These are phyloP conservation scores for Neostapfia colusana DNA, from an alignment of 176 grass and related monocot genomes.

Conservation along the genomic window DNA sequence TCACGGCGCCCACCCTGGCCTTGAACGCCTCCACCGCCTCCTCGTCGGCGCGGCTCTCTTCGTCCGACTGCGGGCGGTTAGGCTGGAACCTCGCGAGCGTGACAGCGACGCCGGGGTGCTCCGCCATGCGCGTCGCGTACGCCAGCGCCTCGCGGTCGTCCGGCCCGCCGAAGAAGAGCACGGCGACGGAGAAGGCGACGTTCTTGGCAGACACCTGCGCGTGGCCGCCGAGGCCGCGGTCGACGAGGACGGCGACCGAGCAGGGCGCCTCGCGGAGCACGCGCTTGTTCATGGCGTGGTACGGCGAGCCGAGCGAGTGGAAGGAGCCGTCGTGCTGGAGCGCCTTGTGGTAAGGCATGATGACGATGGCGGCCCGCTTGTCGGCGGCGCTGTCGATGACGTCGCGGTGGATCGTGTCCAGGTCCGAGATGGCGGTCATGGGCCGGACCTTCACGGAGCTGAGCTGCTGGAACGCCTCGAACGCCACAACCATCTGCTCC, in stretches of 20 bases:
- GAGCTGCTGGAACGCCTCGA: conserved; percentile 78
- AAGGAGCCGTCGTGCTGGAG: conserved; percentile 63
- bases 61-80: background rate
- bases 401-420: conserved; percentile 71
- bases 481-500: conserved; percentile 67
- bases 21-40: conserved; percentile 39
- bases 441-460: conserved; percentile 57
- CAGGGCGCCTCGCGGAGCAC: conserved; percentile 66
- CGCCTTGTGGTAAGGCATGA: conserved; percentile 70
- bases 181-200: conserved; percentile 45
- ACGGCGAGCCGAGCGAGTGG: conserved; percentile 50
- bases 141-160: conserved; percentile 83
- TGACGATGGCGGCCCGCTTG: conserved; percentile 60
- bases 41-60: conserved; percentile 27
- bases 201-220: conserved; percentile 62
- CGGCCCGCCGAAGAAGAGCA: conserved; percentile 70
- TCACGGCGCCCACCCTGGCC: background rate
- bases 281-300: conserved; percentile 70
- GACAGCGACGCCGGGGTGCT: conserved; percentile 56
- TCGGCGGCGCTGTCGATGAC: conserved; percentile 54
- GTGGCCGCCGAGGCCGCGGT: conserved; percentile 75
- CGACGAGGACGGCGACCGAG: conserved; percentile 68
- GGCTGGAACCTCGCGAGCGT: conserved; percentile 47
- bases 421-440: conserved; percentile 78
- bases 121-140: conserved; percentile 61